phyloP scores from a whole-genome alignment of 1,284 basidiomycete species.

The Baeospora myosura region DNA sequence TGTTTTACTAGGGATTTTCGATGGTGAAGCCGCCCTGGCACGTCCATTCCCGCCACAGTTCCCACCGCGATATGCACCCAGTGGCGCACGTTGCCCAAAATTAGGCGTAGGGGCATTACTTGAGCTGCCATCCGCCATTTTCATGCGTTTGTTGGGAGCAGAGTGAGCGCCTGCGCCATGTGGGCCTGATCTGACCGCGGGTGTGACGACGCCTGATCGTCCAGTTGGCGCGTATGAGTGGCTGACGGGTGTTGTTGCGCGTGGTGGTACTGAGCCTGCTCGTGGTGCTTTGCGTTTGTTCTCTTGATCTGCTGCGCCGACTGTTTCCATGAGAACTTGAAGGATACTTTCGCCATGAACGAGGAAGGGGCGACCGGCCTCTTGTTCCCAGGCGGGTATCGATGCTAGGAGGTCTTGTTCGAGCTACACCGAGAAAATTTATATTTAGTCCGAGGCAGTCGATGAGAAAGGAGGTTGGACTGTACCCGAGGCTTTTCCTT shows the following conservation, averaged over 20 bases:
- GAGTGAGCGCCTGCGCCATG: conserved; percentile 31
- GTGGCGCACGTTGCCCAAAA: conserved; percentile 24
- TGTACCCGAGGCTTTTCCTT: conserved; percentile 88
- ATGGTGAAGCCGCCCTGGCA: conserved; percentile 34
- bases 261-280: conserved; percentile 48
- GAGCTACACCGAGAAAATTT: conserved; percentile 42
- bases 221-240: conserved; percentile 23
- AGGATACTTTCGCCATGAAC: conserved; percentile 83
- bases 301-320: conserved; percentile 69
- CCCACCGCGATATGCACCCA: conserved; percentile 15
- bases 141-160: conserved; percentile 51
- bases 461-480: conserved; percentile 4
- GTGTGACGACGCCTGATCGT: conserved; percentile 41
- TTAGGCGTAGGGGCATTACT: conserved; percentile 16
- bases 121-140: conserved; percentile 30
- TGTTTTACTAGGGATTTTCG: conserved; percentile 36
- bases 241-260: conserved; percentile 52
- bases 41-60: conserved; percentile 9
- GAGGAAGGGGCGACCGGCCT: conserved; percentile 71
- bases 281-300: conserved; percentile 46
- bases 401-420: conserved; percentile 79
- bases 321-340: conserved; percentile 66
- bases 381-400: conserved; percentile 86
- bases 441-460: conserved; percentile 1
- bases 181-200: conserved; percentile 49